These are phyloP conservation scores for Ogataea nakhonphanomensis DNA, from an alignment of 805 yeast genomes.

Conservation along the genomic window DNA sequence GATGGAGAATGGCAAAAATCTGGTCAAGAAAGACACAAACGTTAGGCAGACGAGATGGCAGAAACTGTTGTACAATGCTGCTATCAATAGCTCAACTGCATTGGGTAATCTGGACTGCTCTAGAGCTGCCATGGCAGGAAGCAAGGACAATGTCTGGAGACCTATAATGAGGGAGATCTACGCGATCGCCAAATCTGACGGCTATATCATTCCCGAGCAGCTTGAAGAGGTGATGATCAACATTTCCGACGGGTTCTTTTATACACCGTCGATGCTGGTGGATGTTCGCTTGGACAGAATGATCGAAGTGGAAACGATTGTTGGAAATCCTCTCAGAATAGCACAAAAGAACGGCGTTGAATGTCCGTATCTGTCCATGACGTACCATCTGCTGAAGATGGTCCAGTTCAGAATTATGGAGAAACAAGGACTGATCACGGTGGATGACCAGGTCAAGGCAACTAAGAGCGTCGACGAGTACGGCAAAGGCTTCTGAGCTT, in stretches of 20 bases:
- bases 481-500: constrained; percentile 20
- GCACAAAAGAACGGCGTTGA: constrained; percentile 38
- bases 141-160: constrained; percentile 23
- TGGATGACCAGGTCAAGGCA: constrained; percentile 24
- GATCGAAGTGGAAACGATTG: constrained; percentile 41
- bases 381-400: constrained; percentile 56
- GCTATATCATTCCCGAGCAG: constrained; percentile 34
- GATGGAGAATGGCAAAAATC: constrained; percentile 22
- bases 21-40: constrained; percentile 28
- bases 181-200: constrained; percentile 45
- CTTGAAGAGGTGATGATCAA: constrained; percentile 33
- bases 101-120: constrained; percentile 36
- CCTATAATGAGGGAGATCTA: constrained; percentile 44
- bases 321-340: constrained; percentile 37
- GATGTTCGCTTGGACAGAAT: constrained; percentile 36
- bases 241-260: constrained; percentile 37
- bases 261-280: constrained; percentile 45
- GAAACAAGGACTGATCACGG: constrained; percentile 38
- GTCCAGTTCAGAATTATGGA: constrained; percentile 62
- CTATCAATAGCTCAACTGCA: constrained; percentile 41
- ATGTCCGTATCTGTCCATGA: constrained; percentile 54
- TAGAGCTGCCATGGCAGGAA: constrained; percentile 28
- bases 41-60: constrained; percentile 39
- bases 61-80: constrained; percentile 43
- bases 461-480: constrained; percentile 12